Evolutionary conservation across 2,329 filamentous ascomycete species (phyloP).

Genomic region (Escovopsis weberi): DNA sequence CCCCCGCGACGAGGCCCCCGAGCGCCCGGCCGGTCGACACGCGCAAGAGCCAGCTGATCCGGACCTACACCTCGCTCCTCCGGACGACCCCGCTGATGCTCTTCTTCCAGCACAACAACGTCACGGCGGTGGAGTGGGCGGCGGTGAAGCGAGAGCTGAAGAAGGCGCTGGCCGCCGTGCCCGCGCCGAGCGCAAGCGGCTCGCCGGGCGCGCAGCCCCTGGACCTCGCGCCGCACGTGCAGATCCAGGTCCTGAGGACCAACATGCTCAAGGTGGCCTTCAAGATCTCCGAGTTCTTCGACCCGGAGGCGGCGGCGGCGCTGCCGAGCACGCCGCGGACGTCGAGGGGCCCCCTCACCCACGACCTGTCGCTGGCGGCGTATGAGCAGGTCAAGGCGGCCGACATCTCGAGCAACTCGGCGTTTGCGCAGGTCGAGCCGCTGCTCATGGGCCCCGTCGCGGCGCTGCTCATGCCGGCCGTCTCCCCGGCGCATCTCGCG

Average conservation of each 20-base stretch:
- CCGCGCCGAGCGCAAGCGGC: constrained; percentile 13
- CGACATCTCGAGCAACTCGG: constrained; percentile 22
- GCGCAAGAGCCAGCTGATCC: constrained; percentile 76
- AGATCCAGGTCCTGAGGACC: constrained; percentile 74
- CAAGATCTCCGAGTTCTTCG: constrained; percentile 73
- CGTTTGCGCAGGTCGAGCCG: constrained; percentile 50
- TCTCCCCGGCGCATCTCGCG: constrained; percentile 74
- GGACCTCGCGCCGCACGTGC: constrained; percentile 45
- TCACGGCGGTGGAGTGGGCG: constrained; percentile 50
- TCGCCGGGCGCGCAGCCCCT: constrained; percentile 16
- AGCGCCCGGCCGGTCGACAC: constrained; percentile 76
- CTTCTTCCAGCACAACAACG: constrained; percentile 61
- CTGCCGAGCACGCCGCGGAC: constrained; percentile 18
- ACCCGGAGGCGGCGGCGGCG: constrained; percentile 28
- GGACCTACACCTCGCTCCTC: constrained; percentile 77
- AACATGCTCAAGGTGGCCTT: constrained; percentile 80
- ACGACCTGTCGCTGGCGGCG: constrained; percentile 41
- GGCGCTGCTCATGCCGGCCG: constrained; percentile 62
- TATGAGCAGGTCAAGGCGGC: constrained; percentile 31
- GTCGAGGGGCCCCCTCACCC: constrained; percentile 19
- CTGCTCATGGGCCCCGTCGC: constrained; percentile 73
- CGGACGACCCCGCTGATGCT: constrained; percentile 74
- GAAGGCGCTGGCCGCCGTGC: constrained; percentile 28
- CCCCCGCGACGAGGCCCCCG: constrained; percentile 64
- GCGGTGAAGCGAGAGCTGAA: constrained; percentile 29